Evolutionary conservation across 345 rosid genomes (phyloP).

Genomic region (Lumnitzera racemosa): DNA sequence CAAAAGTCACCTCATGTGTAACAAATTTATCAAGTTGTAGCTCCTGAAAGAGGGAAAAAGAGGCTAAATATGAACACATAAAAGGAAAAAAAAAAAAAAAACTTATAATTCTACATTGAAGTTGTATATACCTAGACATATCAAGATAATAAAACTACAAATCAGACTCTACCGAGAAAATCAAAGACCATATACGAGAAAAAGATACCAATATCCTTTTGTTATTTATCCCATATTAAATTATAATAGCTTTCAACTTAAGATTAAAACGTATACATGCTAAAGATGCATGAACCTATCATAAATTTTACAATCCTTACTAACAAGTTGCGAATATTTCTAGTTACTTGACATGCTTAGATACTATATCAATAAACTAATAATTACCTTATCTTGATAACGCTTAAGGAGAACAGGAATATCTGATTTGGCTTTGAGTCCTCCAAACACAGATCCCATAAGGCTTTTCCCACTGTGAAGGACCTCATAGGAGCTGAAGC

Average conservation of each 20-base stretch:
- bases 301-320: too few relatives aligned
- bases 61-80: neutral
- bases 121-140: too few relatives aligned
- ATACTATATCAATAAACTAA: neutral
- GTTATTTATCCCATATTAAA: too few relatives aligned
- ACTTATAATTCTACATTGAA: too few relatives aligned
- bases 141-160: too few relatives aligned
- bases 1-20: constrained; percentile 66
- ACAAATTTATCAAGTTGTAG: constrained; percentile 67
- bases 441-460: constrained; percentile 65
- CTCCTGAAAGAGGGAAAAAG: constrained; percentile 29
- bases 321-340: too few relatives aligned
- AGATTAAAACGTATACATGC: too few relatives aligned
- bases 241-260: too few relatives aligned
- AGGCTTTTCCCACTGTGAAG: constrained; percentile 53
- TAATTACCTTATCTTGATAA: constrained; percentile 47
- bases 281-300: too few relatives aligned
- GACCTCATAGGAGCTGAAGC: constrained; percentile 40
- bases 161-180: too few relatives aligned
- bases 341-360: neutral
- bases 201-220: too few relatives aligned
- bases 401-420: constrained; percentile 70
- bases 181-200: too few relatives aligned
- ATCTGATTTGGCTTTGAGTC: constrained; percentile 75
- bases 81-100: neutral